Conservation (phyloP, 768 basidiomycete species). For the Cyclocybe cylindracea region DNA sequence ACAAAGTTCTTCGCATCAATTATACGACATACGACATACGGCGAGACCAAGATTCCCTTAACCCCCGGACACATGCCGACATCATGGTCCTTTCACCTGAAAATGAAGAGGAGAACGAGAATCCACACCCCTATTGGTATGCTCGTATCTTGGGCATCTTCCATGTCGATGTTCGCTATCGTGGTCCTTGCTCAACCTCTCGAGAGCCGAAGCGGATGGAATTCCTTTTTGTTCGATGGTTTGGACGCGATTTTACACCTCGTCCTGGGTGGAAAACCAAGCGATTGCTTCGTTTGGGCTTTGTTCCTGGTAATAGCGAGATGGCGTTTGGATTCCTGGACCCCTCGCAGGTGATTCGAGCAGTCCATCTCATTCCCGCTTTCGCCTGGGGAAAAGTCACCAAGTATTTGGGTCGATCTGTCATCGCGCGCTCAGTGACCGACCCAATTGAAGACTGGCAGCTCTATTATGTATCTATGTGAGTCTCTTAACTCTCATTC, state of each 20-base stretch:
- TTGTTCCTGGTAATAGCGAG: conserved; percentile 12
- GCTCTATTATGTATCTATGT: conserved; percentile 38
- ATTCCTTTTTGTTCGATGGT: conserved; percentile 27
- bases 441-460: conserved; percentile 2
- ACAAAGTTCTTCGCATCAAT: conserved; percentile 25
- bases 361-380: conserved; percentile 26
- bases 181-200: not conserved
- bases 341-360: conserved; percentile 24
- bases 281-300: conserved; percentile 19
- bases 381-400: conserved; percentile 17
- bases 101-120: conserved; percentile 4
- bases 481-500: too few relatives aligned
- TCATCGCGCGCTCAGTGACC: not conserved
- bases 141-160: conserved; percentile 24
- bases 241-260: conserved; percentile 17
- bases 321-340: conserved; percentile 31
- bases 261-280: not conserved
- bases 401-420: conserved; percentile 15
- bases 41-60: conserved; percentile 41
- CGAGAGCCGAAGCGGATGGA: conserved; percentile 15
- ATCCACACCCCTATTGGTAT: conserved; percentile 35
- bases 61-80: conserved; percentile 34
- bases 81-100: conserved; percentile 33
- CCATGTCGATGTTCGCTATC: conserved; percentile 11
- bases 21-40: conserved; percentile 37